Percentiles rank a stretch among this genome's conserved stretches.
phyloP scores from a whole-genome alignment of 2,329 filamentous ascomycete genomes.

The Aspergillus carbonarius region DNA sequence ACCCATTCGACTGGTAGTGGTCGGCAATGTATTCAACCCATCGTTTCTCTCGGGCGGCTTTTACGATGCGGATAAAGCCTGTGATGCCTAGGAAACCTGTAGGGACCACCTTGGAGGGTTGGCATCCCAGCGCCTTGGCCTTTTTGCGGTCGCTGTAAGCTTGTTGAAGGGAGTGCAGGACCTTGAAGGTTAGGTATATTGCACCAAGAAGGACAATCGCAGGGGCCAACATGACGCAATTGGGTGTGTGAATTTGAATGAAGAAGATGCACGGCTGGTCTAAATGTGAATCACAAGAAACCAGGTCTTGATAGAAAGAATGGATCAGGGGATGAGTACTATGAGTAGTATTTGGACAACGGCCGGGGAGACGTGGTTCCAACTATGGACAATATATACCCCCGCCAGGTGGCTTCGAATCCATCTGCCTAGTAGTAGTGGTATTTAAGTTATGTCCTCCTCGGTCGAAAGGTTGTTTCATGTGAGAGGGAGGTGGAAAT shows the following conservation, averaged over 20 bases:
- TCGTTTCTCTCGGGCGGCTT: slow-evolving; percentile 28
- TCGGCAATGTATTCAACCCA: slow-evolving; percentile 31
- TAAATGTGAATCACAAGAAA: too few species aligned
- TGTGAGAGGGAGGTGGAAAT: too few species aligned
- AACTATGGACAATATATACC: too few species aligned
- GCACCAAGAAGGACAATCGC: slow-evolving; percentile 19
- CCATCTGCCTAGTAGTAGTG: too few species aligned
- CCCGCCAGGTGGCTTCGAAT: too few species aligned
- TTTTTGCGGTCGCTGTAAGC: slow-evolving; percentile 24
- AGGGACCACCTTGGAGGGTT: slow-evolving; percentile 16
- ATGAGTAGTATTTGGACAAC: too few species aligned
- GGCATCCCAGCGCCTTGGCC: slow-evolving; percentile 28
- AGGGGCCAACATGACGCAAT: slow-evolving; percentile 24
- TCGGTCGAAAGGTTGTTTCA: too few species aligned
- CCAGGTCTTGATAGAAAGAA: too few species aligned
- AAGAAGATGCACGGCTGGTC: too few species aligned
- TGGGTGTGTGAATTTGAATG: not conserved
- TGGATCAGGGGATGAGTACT: too few species aligned
- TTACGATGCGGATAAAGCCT: slow-evolving; percentile 23
- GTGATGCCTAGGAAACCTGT: slow-evolving; percentile 26
- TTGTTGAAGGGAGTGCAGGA: slow-evolving; percentile 24
- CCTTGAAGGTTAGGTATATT: slow-evolving; percentile 20
- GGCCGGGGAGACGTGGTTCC: too few species aligned
- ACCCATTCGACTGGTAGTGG: slow-evolving; percentile 25
- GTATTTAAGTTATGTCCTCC: too few species aligned